Percentiles rank a stretch among this genome's conserved stretches.
Evolutionary conservation across 768 basidiomycete species (phyloP).

Genomic region (Lanmaoa pseudosensibilis): DNA sequence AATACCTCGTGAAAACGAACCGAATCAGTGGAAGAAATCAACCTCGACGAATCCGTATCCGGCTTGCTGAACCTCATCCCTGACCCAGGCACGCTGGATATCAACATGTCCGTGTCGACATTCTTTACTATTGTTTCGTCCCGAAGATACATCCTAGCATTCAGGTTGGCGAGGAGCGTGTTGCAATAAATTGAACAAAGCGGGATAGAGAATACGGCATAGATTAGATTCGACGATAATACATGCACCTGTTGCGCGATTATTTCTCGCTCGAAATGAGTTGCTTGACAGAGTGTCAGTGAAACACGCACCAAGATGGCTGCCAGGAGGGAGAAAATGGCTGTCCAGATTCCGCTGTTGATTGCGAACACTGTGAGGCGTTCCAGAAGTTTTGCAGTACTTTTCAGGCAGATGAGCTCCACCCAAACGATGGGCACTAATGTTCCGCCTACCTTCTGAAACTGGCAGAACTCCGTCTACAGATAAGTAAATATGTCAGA

Average conservation of each 20-base stretch:
- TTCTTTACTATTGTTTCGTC: neutral
- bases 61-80: neutral
- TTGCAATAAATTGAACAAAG: neutral
- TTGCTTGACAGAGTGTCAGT: neutral
- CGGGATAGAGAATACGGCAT: neutral
- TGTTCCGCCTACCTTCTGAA: neutral
- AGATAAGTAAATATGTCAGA: neutral
- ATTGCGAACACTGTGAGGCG: neutral
- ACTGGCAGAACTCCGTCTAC: neutral
- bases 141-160: neutral
- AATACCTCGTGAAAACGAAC: neutral
- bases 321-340: neutral
- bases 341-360: neutral
- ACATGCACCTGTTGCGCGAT: neutral
- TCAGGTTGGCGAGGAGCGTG: neutral
- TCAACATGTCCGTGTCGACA: neutral
- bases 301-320: neutral
- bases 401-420: neutral
- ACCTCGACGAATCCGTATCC: neutral
- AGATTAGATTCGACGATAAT: neutral
- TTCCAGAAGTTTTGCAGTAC: neutral
- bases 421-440: neutral
- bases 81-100: neutral
- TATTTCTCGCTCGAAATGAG: neutral
- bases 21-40: neutral